A percentile compares a stretch with the other conserved stretches of the same genome.
These are phyloP conservation scores for Pisolithus microcarpus DNA, from an alignment of 768 basidiomycete species.

Conservation along the genomic window DNA sequence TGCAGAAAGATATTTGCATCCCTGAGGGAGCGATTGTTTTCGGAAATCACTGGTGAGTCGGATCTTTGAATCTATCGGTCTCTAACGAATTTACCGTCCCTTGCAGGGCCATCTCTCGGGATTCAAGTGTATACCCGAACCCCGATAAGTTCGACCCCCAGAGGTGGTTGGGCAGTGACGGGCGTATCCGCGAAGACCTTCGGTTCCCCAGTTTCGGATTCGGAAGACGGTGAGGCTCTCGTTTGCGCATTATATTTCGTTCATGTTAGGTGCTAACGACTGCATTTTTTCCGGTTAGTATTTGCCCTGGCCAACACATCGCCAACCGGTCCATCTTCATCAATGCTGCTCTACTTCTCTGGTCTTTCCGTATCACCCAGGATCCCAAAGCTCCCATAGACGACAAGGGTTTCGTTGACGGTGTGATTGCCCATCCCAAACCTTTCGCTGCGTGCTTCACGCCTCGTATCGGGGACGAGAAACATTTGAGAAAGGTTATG, in stretches of 20 bases:
- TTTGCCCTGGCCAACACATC: slow-evolving; percentile 62
- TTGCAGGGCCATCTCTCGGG: slow-evolving; percentile 47
- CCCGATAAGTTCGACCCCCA: slow-evolving; percentile 54
- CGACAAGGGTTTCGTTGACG: slow-evolving; percentile 53
- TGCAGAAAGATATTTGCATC: slow-evolving; percentile 29
- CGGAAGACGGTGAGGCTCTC: slow-evolving; percentile 32
- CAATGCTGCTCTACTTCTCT: slow-evolving; percentile 55
- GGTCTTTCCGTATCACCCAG: slow-evolving; percentile 54
- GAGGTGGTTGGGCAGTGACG: slow-evolving; percentile 41
- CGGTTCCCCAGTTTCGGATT: slow-evolving; percentile 52
- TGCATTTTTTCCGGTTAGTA: slow-evolving; percentile 25
- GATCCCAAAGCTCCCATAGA: slow-evolving; percentile 53
- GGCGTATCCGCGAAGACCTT: slow-evolving; percentile 43
- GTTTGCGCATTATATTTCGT: not conserved
- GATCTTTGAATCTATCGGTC: not conserved
- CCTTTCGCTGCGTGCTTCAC: slow-evolving; percentile 55
- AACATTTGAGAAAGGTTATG: slow-evolving; percentile 21
- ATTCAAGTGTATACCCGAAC: slow-evolving; percentile 50
- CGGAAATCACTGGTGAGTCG: slow-evolving; percentile 29
- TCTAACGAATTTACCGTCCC: not conserved
- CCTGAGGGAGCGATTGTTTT: slow-evolving; percentile 31
- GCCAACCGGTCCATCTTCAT: slow-evolving; percentile 57
- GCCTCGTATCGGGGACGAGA: slow-evolving; percentile 32
- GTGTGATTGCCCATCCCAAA: slow-evolving; percentile 55
- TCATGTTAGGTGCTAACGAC: not conserved